A percentile compares a stretch with the other conserved stretches of the same genome.
Conservation (phyloP, 768 basidiomycete species). For the Wakefieldia striispora region DNA sequence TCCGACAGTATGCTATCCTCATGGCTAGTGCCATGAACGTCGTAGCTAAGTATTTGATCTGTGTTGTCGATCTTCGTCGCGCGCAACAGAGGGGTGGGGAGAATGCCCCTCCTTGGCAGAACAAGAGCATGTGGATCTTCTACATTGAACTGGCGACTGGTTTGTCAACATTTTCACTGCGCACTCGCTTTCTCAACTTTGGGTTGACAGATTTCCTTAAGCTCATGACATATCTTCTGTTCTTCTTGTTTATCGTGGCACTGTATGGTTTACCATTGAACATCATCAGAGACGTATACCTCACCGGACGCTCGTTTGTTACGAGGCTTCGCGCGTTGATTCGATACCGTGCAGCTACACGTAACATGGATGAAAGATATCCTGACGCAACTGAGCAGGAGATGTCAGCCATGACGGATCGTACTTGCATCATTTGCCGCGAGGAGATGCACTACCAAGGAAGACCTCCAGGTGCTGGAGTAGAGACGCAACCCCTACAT, state of each 20-base stretch:
- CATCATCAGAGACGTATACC: slow-evolving; percentile 95
- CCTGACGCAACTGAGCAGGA: slow-evolving; percentile 90
- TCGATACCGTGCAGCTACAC: slow-evolving; percentile 90
- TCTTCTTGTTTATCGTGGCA: slow-evolving; percentile 92
- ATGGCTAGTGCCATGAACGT: slow-evolving; percentile 78
- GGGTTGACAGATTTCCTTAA: slow-evolving; percentile 82
- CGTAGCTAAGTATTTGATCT: slow-evolving; percentile 79
- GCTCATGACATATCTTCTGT: slow-evolving; percentile 85
- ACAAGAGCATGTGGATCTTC: slow-evolving; percentile 96
- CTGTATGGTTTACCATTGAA: slow-evolving; percentile 95
- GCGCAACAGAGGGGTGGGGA: slow-evolving; percentile 77
- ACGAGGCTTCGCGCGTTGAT: slow-evolving; percentile 83
- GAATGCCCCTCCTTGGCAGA: slow-evolving; percentile 91
- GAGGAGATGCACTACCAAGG: slow-evolving; percentile 79
- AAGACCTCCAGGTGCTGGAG: slow-evolving; percentile 23
- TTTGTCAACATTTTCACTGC: slow-evolving; percentile 35
- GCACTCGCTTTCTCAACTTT: slow-evolving; percentile 3
- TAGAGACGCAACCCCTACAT: slow-evolving; percentile 21
- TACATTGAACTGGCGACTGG: slow-evolving; percentile 92
- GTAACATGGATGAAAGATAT: slow-evolving; percentile 95
- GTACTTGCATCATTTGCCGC: slow-evolving; percentile 96
- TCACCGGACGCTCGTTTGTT: slow-evolving; percentile 91
- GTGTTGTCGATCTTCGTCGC: slow-evolving; percentile 75
- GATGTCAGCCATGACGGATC: slow-evolving; percentile 75
- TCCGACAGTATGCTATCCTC: slow-evolving; percentile 78